Conservation (phyloP, 352 stramenopile species). For the Phytophthora lateralis region DNA sequence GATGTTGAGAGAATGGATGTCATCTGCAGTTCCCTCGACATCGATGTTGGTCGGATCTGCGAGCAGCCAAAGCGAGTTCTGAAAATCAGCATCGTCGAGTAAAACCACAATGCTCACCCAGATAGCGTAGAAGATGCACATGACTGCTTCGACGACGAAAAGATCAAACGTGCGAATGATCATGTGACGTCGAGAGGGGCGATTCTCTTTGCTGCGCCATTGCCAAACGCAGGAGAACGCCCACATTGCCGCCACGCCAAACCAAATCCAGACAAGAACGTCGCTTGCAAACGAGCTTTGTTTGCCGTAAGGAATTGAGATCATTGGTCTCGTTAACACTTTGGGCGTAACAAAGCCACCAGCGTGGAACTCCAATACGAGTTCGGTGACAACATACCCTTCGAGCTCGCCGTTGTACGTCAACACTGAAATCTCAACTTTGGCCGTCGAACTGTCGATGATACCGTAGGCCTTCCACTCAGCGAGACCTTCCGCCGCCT, state of each 20-base stretch:
- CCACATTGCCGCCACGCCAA: conserved; percentile 7
- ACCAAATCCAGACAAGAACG: conserved; percentile 28
- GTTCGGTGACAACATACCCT: conserved; percentile 38
- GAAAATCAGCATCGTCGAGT: conserved; percentile 39
- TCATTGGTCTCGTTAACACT: conserved; percentile 22
- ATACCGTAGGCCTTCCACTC: conserved; percentile 32
- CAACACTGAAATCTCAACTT: conserved; percentile 40
- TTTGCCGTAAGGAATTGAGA: conserved; percentile 33
- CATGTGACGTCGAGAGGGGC: conserved; percentile 13
- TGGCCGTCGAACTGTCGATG: conserved; percentile 37
- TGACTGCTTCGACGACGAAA: conserved; percentile 18
- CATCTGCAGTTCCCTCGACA: conserved; percentile 10
- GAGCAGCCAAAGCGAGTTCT: conserved; percentile 29
- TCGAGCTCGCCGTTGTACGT: conserved; percentile 55
- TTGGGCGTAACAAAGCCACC: conserved; percentile 37
- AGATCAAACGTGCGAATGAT: conserved; percentile 7
- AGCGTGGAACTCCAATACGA: conserved; percentile 37
- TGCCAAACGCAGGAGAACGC: conserved; percentile 2
- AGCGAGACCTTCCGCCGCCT: conserved; percentile 24
- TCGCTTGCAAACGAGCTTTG: conserved; percentile 17
- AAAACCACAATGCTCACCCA: conserved; percentile 44
- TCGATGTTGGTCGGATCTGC: conserved; percentile 12
- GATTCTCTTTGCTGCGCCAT: conserved; percentile 15
- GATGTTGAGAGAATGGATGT: conserved; percentile 30
- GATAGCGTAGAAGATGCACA: conserved; percentile 44